Evolutionary conservation across 352 stramenopile genomes (phyloP), one percentile per base, ranked within the genome.

Genomic region (Pythium dissimile): DNA sequence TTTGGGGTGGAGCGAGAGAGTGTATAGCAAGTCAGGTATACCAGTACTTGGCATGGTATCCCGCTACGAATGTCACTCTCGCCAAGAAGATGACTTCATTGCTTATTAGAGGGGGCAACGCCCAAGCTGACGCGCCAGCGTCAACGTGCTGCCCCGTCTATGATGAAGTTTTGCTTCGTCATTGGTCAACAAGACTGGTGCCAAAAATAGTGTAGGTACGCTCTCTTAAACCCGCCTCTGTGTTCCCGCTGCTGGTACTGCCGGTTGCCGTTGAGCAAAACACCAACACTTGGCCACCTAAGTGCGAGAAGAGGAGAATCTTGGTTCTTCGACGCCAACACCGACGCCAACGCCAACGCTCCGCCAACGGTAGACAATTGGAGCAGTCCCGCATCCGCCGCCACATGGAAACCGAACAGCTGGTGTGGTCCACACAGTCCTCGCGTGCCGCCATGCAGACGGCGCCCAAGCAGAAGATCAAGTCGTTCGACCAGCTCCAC

Each of bases 401-500:
- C n/a, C n/a, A n/a, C n/a, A n/a, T n/a, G n/a, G n/a, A n/a, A n/a
- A n/a, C n/a, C n/a, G n/a, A n/a, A n/a, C n/a, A n/a, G n/a, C n/a
- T n/a, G n/a, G n/a, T n/a, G n/a, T n/a, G n/a, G n/a, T n/a, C n/a
- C n/a, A n/a, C n/a, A n/a, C n/a, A n/a, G n/a, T n/a, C n/a, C n/a
- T n/a, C n/a, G n/a, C n/a, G n/a, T n/a, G n/a, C n/a, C n/a, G n/a
- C n/a, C 7, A 42, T 10, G 16, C 12, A 42, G 16, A 18, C 8
- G 35, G n/a, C 8, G 35, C 12, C 9, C 7, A 42, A 42, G 35
- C 35, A 5, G 7, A 79, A 74, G 62, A 63, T 88, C 54, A 81
- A 89, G 66, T 78, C 82, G 48, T 88, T 89, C 62, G 76, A 91
- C 54, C 74, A 75, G 21, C 69, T 95, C 35, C 85, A 92, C 54